Percentiles rank a stretch among this genome's conserved stretches.
phyloP scores from a whole-genome alignment of 495 filamentous ascomycete species.

The Penicillium crystallinum region DNA sequence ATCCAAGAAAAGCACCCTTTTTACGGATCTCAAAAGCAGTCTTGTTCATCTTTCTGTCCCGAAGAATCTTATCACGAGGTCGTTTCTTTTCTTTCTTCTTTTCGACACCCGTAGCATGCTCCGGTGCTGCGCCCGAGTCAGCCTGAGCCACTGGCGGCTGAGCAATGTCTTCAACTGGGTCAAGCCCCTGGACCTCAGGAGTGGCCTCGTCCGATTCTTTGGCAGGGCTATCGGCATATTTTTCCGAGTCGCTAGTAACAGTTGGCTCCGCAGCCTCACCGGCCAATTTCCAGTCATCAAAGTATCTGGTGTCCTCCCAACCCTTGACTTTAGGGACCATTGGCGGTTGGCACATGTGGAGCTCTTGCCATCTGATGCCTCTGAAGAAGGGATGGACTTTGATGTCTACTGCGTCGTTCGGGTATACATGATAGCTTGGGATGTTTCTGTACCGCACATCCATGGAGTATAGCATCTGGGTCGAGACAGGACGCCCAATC shows the following conservation, averaged over 20 bases:
- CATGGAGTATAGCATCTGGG: conserved; percentile 30
- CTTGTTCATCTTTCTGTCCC: conserved; percentile 59
- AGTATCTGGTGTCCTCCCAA: conserved; percentile 83
- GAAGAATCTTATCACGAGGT: conserved; percentile 70
- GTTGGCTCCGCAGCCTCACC: conserved; percentile 43
- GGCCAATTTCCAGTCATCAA: conserved; percentile 72
- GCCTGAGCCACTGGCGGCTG: not conserved
- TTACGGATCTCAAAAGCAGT: conserved; percentile 73
- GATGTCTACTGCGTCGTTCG: conserved; percentile 73
- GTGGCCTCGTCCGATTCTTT: conserved; percentile 12
- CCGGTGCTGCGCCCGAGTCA: not conserved
- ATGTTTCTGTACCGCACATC: conserved; percentile 28
- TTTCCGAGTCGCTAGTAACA: conserved; percentile 18
- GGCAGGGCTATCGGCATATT: conserved; percentile 3
- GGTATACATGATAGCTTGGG: conserved; percentile 61
- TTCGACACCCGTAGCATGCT: conserved; percentile 16
- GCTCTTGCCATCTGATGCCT: conserved; percentile 59
- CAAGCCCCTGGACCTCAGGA: conserved; percentile 3
- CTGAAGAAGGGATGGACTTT: conserved; percentile 71
- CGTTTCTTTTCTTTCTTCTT: conserved; percentile 58
- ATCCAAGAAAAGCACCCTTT: conserved; percentile 79
- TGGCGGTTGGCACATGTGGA: conserved; percentile 66
- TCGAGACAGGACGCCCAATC: conserved; percentile 27
- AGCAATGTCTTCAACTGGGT: not conserved
- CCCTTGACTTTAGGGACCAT: conserved; percentile 66